A percentile compares a stretch with the other conserved stretches of the same genome.
phyloP scores from a whole-genome alignment of 495 filamentous ascomycete species.

The Margaritispora aquatica region DNA sequence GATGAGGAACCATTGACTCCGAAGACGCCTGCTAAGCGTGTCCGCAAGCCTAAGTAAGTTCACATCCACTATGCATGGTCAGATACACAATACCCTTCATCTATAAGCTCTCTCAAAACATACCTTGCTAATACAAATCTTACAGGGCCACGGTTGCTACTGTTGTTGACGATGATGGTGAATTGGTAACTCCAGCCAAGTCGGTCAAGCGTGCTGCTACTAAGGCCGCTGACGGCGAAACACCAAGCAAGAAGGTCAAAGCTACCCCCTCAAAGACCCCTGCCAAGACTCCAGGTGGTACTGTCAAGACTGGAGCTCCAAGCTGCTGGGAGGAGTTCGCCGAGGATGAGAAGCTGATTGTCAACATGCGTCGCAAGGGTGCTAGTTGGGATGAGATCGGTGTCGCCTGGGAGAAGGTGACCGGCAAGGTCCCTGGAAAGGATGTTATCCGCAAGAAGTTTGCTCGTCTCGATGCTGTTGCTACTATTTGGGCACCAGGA shows the following conservation, averaged over 20 bases:
- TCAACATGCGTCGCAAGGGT: neutral
- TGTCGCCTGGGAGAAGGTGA: neutral
- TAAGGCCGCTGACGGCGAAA: neutral
- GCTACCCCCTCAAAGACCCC: neutral
- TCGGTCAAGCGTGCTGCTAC: neutral
- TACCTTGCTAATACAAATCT: neutral
- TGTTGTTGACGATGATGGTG: neutral
- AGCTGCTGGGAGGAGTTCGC: neutral
- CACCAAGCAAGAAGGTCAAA: neutral
- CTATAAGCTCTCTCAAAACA: too few species aligned
- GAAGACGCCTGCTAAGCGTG: neutral
- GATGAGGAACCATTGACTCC: neutral
- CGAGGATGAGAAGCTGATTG: neutral
- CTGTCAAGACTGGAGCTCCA: neutral
- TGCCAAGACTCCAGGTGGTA: too few species aligned
- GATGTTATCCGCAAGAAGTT: conserved; percentile 4
- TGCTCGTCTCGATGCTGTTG: neutral
- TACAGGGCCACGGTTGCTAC: neutral
- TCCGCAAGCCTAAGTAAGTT: neutral
- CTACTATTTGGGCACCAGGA: neutral
- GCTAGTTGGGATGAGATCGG: neutral
- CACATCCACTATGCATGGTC: neutral
- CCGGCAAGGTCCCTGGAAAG: neutral
- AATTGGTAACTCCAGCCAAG: neutral
- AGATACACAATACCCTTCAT: neutral